Conservation (phyloP, 306 rosid species). For the Notholithocarpus densiflorus region DNA sequence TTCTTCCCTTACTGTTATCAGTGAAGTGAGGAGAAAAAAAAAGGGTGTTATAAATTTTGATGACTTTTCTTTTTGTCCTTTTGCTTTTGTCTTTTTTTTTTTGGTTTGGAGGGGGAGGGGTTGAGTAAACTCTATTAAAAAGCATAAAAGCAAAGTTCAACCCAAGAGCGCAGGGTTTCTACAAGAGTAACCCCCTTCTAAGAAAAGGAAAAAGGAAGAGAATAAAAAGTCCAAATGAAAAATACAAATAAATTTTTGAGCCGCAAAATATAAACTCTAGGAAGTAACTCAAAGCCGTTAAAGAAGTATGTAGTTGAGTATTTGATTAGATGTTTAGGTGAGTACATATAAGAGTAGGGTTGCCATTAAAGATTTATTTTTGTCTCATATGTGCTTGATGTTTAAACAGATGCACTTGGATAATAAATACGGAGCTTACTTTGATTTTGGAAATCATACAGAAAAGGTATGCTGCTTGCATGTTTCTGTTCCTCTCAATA, state of each 20-base stretch:
- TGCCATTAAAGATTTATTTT: constrained; percentile 2
- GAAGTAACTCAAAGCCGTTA: background rate
- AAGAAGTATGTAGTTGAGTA: constrained; percentile 3
- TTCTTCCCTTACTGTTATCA: background rate
- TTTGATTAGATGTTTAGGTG: constrained; percentile 6
- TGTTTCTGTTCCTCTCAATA: background rate
- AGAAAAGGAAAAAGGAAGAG: background rate
- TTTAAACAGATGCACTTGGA: constrained; percentile 83
- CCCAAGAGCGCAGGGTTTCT: background rate
- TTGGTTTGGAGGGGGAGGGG: background rate
- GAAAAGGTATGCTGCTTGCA: constrained; percentile 65
- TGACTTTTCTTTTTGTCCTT: too few species aligned
- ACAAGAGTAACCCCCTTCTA: too few species aligned
- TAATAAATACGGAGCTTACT: constrained; percentile 62
- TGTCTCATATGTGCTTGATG: constrained; percentile 35
- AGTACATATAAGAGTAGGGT: background rate
- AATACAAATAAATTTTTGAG: background rate
- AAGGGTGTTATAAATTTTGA: background rate
- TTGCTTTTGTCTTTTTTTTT: background rate
- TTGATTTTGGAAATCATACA: constrained; percentile 92
- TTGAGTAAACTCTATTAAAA: background rate
- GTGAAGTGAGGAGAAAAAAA: background rate
- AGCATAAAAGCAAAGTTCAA: background rate
- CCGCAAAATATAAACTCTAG: background rate
- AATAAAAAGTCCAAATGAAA: background rate